Conservation (phyloP, 768 basidiomycete genomes). For the Suillus variegatus region DNA sequence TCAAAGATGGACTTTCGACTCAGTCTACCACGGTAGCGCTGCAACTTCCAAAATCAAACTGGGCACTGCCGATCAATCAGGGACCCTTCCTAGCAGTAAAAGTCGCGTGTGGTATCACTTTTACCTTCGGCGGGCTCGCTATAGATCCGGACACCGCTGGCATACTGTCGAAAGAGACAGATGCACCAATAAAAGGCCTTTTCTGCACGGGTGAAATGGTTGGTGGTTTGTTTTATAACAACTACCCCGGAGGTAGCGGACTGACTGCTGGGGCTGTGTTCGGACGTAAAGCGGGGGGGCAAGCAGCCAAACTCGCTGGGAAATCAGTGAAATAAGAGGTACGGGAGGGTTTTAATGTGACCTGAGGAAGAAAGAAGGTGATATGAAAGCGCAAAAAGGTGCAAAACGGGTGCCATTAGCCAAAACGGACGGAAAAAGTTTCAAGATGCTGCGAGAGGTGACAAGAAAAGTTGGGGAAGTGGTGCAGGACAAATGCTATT, state of each 20-base stretch:
- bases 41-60: conserved; percentile 60
- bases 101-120: conserved; percentile 70
- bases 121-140: conserved; percentile 70
- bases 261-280: conserved; percentile 67
- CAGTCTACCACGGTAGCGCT: conserved; percentile 40
- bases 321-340: background rate
- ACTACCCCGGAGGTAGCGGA: conserved; percentile 73
- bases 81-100: conserved; percentile 65
- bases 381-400: too few species aligned
- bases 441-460: too few species aligned
- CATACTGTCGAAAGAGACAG: conserved; percentile 46
- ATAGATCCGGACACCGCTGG: conserved; percentile 56
- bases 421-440: too few species aligned
- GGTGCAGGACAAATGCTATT: too few species aligned
- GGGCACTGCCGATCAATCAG: conserved; percentile 58
- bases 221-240: conserved; percentile 60
- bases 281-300: conserved; percentile 54
- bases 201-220: conserved; percentile 74
- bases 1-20: conserved; percentile 64
- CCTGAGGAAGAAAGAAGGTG: background rate
- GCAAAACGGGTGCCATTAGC: too few species aligned
- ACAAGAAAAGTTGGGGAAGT: too few species aligned
- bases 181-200: conserved; percentile 49
- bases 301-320: conserved; percentile 37
- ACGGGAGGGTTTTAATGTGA: background rate